These are phyloP conservation scores for Colletotrichum simmondsii DNA, from an alignment of 2,329 filamentous ascomycete genomes.

Conservation along the genomic window DNA sequence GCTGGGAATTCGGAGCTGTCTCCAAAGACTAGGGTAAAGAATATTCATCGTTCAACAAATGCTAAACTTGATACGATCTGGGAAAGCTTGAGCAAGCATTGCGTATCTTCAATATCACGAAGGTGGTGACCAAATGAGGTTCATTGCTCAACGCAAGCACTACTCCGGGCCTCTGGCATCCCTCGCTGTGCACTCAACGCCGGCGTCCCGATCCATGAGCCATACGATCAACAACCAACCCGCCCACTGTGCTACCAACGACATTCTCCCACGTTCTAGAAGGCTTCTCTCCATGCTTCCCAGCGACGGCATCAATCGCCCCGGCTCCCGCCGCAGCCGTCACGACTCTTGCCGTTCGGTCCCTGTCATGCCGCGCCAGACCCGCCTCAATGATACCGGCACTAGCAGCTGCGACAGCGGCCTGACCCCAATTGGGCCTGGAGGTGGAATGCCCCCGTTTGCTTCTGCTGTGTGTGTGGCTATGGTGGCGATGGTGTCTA, in stretches of 20 bases:
- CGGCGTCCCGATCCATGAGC: slow-evolving; percentile 8
- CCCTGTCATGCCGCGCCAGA: slow-evolving; percentile 11
- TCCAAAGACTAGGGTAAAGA: no score
- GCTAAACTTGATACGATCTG: no score
- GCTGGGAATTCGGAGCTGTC: no score
- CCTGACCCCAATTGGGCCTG: slow-evolving; percentile 7
- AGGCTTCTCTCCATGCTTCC: slow-evolving; percentile 8
- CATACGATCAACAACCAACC: slow-evolving; percentile 10
- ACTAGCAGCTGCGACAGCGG: slow-evolving; percentile 22
- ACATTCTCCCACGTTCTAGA: slow-evolving; percentile 17
- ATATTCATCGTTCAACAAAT: no score
- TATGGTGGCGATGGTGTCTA: neutral
- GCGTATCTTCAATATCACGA: no score
- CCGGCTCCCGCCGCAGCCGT: slow-evolving; percentile 27
- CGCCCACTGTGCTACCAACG: slow-evolving; percentile 10
- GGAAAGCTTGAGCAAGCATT: no score
- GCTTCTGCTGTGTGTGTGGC: neutral
- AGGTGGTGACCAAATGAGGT: no score
- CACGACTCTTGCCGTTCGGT: slow-evolving; percentile 14
- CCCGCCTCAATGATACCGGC: slow-evolving; percentile 26
- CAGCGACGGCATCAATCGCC: slow-evolving; percentile 9
- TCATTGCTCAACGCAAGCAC: no score
- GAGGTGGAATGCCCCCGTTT: slow-evolving; percentile 16
- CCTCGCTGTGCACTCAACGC: neutral
- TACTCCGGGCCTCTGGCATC: neutral